Evolutionary conservation across 2,329 filamentous ascomycete genomes (phyloP).

Genomic region (Ophiostoma ulmi): DNA sequence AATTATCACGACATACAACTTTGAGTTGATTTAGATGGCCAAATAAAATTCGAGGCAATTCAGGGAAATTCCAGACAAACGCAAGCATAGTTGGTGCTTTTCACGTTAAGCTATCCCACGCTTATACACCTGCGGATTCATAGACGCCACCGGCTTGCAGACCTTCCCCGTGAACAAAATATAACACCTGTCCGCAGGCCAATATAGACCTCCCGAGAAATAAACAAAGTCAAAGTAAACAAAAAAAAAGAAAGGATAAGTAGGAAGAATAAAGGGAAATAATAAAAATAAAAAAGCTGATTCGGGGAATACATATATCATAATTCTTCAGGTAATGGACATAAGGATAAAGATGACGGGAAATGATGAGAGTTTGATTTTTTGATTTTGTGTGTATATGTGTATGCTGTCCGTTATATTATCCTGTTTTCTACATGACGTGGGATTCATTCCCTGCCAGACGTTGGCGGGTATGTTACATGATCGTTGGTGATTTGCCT

Average conservation of each 20-base stretch:
- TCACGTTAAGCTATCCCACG: background rate
- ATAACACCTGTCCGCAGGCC: background rate
- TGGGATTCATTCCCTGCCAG: slow-evolving; percentile 29
- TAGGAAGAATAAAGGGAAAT: background rate
- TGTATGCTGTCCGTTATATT: slow-evolving; percentile 29
- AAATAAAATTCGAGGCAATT: background rate
- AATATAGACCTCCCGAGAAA: background rate
- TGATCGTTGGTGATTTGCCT: slow-evolving; percentile 27
- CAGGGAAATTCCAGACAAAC: background rate
- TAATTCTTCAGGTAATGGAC: slow-evolving; percentile 1
- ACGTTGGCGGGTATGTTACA: slow-evolving; percentile 28
- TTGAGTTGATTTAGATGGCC: background rate
- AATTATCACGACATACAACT: background rate
- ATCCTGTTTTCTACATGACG: slow-evolving; percentile 30
- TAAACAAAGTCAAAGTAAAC: background rate
- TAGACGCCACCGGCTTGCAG: background rate
- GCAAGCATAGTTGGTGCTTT: background rate
- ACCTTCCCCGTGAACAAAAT: background rate
- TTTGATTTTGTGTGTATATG: slow-evolving; percentile 23
- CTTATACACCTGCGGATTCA: background rate
- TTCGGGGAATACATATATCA: slow-evolving; percentile 2
- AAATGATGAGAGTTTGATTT: slow-evolving; percentile 12
- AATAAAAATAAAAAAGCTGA: background rate
- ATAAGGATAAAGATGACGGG: background rate
- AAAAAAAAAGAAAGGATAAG: background rate